Percentiles rank a stretch among this genome's conserved stretches.
These are phyloP conservation scores for Microthyrium microscopicum DNA, from an alignment of 2,329 filamentous ascomycete species.

Conservation along the genomic window DNA sequence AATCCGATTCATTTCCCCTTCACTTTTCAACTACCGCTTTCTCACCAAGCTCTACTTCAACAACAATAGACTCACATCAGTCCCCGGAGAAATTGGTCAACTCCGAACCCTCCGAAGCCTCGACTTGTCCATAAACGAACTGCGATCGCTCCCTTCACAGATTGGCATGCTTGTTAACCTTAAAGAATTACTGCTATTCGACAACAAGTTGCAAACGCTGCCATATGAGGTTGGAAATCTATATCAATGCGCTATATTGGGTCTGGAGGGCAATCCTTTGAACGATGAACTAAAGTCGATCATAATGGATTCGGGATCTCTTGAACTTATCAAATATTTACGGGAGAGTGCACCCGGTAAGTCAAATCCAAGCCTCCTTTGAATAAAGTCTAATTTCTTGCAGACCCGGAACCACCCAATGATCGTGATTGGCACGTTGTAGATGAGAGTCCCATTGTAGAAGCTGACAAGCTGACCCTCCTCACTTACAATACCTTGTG, in stretches of 20 bases:
- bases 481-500: constrained; percentile 94
- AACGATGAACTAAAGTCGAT: constrained; percentile 61
- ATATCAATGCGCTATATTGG: constrained; percentile 74
- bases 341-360: constrained; percentile 73
- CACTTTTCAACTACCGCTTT: constrained; percentile 75
- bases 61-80: constrained; percentile 68
- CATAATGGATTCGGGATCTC: constrained; percentile 75
- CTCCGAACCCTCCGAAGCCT: constrained; percentile 68
- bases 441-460: constrained; percentile 33
- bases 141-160: constrained; percentile 69
- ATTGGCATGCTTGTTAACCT: constrained; percentile 94
- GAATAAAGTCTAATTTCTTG: constrained; percentile 8
- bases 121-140: constrained; percentile 77
- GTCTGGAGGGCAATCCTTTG: constrained; percentile 82
- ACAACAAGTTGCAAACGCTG: constrained; percentile 70
- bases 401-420: constrained; percentile 62
- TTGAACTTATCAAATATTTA: constrained; percentile 64
- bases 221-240: constrained; percentile 80
- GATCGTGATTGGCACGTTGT: constrained; percentile 68
- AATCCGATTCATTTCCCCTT: constrained; percentile 60
- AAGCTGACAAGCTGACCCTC: constrained; percentile 56
- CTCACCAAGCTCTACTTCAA: constrained; percentile 84
- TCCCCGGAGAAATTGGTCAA: constrained; percentile 70
- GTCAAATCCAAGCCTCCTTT: constrained; percentile 17
- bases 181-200: constrained; percentile 70